Evolutionary conservation across 768 basidiomycete genomes (phyloP), one percentile per base, ranked within the genome.

Genomic region (Amanita polypyramis): DNA sequence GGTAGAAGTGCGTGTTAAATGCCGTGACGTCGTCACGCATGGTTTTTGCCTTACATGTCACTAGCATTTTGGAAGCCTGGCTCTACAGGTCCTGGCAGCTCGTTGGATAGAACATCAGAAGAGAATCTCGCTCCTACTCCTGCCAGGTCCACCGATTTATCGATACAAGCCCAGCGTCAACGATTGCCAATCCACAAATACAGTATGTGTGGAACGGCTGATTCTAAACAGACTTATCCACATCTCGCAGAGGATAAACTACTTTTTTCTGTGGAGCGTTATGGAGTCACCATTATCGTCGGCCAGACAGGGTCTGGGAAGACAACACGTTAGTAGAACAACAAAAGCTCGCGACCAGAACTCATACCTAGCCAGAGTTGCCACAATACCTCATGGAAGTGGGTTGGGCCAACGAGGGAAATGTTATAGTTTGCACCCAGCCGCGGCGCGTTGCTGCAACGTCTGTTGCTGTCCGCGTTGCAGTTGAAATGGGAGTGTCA

Each of bases 241-340:
- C 34, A 15, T 51, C 41, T 12, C 19, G 15, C 60, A 94, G 91
- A 80, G 44, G 74, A 89, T 38, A 82, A 80, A 52, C 68, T 98
- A 2, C 65, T 98, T 6, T 86, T 89, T 57, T 82, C 83, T 50
- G 65, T 97, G 20, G 95, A 98, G 66, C 80, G 76, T 45, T 75
- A 84, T 59, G 84, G 85, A 3, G 85, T 93, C 7, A 74, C 83
- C 2, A 89, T 97, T 43, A 82, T 98, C 4, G 87, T 95, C 7
- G 95, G 88, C 7, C 88, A 97, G 58, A 98, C 96, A 0, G 96
- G 96, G 2, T 96, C 89, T 50, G 96, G 96, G 39, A 98, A 99
- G 68, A 95, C 93, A 5, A 99, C 95, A 54, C 95, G 93, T 95
- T 54, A 62, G 86, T 72, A 23, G 11, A 35, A 10, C 23, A 20